These are phyloP conservation scores for Fusarium verrucosum DNA, from an alignment of 2,329 filamentous ascomycete species.

Conservation along the genomic window DNA sequence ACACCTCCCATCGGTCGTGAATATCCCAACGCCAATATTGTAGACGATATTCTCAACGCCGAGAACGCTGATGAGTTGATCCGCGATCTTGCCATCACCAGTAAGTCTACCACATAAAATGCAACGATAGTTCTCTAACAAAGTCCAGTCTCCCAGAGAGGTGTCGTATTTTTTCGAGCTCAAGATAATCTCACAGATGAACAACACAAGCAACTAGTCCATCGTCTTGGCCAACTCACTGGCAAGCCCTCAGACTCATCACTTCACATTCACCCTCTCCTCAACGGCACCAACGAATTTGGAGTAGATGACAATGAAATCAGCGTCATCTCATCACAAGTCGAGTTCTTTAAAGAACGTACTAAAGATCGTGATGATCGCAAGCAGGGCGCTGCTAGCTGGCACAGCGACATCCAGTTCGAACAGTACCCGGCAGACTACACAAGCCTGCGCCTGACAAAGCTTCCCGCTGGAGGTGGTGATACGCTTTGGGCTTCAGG, in stretches of 20 bases:
- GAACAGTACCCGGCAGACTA: conserved; percentile 67
- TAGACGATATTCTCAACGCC: conserved; percentile 56
- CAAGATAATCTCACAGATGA: conserved; percentile 67
- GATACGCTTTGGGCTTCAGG: conserved; percentile 69
- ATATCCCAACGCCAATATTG: conserved; percentile 60
- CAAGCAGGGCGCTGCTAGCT: conserved; percentile 50
- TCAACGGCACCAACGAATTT: conserved; percentile 63
- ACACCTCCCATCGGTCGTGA: conserved; percentile 65
- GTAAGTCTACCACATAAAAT: conserved; percentile 47
- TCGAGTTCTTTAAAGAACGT: neutral
- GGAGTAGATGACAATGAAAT: conserved; percentile 64
- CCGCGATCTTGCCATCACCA: conserved; percentile 68
- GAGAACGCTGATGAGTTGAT: conserved; percentile 64
- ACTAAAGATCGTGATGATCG: conserved; percentile 38
- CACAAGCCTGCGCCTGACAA: conserved; percentile 61
- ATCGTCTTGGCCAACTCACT: conserved; percentile 66
- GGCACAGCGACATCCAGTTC: conserved; percentile 65
- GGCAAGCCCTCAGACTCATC: conserved; percentile 66
- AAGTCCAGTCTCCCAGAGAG: conserved; percentile 64
- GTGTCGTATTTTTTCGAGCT: conserved; percentile 71
- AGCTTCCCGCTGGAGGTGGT: conserved; percentile 63
- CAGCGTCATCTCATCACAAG: conserved; percentile 64
- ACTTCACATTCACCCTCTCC: conserved; percentile 68
- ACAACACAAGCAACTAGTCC: conserved; percentile 67
- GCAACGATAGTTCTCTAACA: neutral